These are phyloP conservation scores for Petunia hybrid DNA, from an alignment of 305 asterid species.

Conservation along the genomic window DNA sequence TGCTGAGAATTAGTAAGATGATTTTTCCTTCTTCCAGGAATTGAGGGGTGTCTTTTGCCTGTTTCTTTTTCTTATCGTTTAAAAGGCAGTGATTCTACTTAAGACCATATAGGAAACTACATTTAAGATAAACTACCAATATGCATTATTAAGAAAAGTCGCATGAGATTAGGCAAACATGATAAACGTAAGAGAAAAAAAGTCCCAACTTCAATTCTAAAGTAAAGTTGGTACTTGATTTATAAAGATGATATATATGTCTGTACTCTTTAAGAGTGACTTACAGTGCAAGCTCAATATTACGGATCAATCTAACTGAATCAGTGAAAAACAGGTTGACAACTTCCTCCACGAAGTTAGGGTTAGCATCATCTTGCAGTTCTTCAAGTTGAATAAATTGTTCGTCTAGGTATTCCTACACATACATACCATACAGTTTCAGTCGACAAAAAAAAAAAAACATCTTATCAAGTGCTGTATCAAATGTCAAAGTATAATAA, in stretches of 20 bases:
- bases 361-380: constrained; percentile 77
- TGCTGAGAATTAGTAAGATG: no score
- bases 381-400: constrained; percentile 79
- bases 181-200: no score
- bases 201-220: no score
- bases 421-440: neutral
- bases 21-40: no score
- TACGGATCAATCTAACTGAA: constrained; percentile 66
- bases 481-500: no score
- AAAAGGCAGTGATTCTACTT: no score
- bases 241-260: no score
- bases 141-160: no score
- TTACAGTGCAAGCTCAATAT: constrained; percentile 63
- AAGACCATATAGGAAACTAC: neutral
- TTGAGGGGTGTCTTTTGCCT: no score
- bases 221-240: no score
- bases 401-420: constrained; percentile 79
- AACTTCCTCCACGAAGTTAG: constrained; percentile 79
- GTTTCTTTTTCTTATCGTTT: no score
- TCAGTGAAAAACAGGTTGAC: constrained; percentile 65
- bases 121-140: neutral
- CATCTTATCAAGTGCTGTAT: neutral
- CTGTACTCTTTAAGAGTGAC: constrained; percentile 29
- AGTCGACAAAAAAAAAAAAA: neutral
- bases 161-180: neutral